phyloP scores from a whole-genome alignment of 2,329 filamentous ascomycete species.

The Rugonectria rugulosa region DNA sequence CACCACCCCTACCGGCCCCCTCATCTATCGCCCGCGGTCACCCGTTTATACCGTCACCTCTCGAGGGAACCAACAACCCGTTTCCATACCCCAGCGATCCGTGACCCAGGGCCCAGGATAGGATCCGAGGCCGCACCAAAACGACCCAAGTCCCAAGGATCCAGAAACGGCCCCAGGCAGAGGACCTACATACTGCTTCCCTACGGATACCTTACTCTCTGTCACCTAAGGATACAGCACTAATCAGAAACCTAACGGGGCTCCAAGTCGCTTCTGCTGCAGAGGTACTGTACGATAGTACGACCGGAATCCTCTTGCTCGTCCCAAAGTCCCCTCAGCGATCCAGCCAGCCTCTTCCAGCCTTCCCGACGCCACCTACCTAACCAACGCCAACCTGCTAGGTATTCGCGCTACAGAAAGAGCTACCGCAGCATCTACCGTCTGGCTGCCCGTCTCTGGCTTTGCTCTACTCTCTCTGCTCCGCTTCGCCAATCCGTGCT shows the following conservation, averaged over 20 bases:
- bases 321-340: not conserved
- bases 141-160: conserved; percentile 1
- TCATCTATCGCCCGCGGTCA: conserved; percentile 13
- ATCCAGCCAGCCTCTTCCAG: conserved; percentile 5
- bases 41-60: conserved; percentile 8
- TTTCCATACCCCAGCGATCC: not conserved
- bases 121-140: not conserved
- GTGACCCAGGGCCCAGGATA: conserved; percentile 1
- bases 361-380: conserved; percentile 11
- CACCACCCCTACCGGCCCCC: not conserved
- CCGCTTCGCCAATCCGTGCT: not conserved
- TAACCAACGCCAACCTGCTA: conserved; percentile 9
- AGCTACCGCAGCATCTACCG: conserved; percentile 10
- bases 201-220: no score
- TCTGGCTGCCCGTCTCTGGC: no score
- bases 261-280: not conserved
- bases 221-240: not conserved
- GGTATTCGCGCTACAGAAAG: conserved; percentile 8
- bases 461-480: no score
- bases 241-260: not conserved
- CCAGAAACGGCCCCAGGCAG: not conserved
- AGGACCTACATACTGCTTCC: not conserved
- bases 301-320: no score
- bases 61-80: conserved; percentile 1
- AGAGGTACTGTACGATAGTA: not conserved